phyloP scores from a whole-genome alignment of 495 filamentous ascomycete species.

The Annulohypoxylon stygium region DNA sequence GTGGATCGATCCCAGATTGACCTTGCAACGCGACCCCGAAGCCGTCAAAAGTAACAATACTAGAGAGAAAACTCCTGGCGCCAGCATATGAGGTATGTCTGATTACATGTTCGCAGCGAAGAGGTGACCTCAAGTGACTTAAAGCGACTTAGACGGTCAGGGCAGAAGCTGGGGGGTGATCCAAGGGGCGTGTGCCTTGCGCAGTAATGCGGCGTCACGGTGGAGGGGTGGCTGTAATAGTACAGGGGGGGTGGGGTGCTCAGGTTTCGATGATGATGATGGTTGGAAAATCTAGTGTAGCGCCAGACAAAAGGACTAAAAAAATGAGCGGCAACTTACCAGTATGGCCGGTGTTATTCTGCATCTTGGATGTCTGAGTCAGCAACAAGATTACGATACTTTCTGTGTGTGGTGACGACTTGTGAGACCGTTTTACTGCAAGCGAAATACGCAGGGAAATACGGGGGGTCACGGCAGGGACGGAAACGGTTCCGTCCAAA shows the following conservation, averaged over 20 bases:
- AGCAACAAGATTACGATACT: conserved; percentile 43
- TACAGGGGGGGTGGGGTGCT: conserved; percentile 29
- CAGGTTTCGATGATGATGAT: conserved; percentile 27
- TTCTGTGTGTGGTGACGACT: conserved; percentile 27
- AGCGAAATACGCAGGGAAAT: conserved; percentile 20
- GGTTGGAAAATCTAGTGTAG: conserved; percentile 40
- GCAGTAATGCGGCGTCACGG: conserved; percentile 45
- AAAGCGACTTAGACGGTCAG: conserved; percentile 52
- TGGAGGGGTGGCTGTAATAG: conserved; percentile 38
- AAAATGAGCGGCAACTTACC: conserved; percentile 42
- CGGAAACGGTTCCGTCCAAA: conserved; percentile 45
- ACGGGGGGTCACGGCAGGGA: conserved; percentile 17
- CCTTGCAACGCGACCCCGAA: conserved; percentile 50
- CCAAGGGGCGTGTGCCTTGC: conserved; percentile 34
- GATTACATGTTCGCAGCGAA: conserved; percentile 53
- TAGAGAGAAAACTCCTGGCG: conserved; percentile 49
- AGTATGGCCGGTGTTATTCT: conserved; percentile 36
- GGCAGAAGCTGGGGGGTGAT: conserved; percentile 35
- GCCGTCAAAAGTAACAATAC: conserved; percentile 45
- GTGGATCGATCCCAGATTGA: conserved; percentile 49
- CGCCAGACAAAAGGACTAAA: conserved; percentile 24
- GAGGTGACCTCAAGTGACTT: conserved; percentile 50
- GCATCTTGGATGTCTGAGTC: conserved; percentile 47
- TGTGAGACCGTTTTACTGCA: conserved; percentile 39
- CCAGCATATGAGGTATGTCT: conserved; percentile 50